A percentile compares a stretch with the other conserved stretches of the same genome.
phyloP scores from a whole-genome alignment of 139 green algal species.

The Chlamydomonas eustigma region DNA sequence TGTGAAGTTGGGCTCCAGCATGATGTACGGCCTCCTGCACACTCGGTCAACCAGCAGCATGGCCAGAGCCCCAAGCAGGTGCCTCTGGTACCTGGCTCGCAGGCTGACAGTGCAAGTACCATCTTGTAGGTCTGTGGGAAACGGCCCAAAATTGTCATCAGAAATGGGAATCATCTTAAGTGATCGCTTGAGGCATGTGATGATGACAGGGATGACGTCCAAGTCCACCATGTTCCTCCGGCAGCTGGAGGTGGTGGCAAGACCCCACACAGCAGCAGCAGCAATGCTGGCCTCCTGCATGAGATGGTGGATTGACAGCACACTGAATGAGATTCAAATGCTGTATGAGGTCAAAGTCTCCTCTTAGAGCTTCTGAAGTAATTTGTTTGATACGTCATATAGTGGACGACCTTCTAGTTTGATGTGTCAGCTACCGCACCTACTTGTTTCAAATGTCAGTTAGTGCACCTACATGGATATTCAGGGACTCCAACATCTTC shows the following conservation, averaged over 20 bases:
- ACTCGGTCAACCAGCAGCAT: conserved; percentile 65
- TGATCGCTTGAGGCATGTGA: conserved; percentile 30
- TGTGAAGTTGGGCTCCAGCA: conserved; percentile 46
- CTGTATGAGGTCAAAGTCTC: too few relatives aligned
- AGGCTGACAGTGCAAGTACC: not conserved
- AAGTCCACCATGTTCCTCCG: conserved; percentile 34
- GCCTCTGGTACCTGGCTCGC: conserved; percentile 27
- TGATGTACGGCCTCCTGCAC: conserved; percentile 49
- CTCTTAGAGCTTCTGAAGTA: too few relatives aligned
- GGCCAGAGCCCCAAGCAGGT: conserved; percentile 55
- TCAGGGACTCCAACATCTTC: not conserved
- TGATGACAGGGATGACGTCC: conserved; percentile 29
- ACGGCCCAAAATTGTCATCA: not conserved
- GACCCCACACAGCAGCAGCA: conserved; percentile 46
- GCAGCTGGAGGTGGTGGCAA: conserved; percentile 30
- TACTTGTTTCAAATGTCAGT: too few relatives aligned
- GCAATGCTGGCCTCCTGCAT: conserved; percentile 32
- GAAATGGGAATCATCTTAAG: conserved; percentile 22
- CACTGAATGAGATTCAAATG: too few relatives aligned
- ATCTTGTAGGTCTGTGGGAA: not conserved
- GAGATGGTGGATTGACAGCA: not conserved
- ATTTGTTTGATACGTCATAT: too few relatives aligned
- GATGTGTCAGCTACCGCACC: too few relatives aligned
- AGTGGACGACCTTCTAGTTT: too few relatives aligned
- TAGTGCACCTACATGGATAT: conserved; percentile 1